These are phyloP conservation scores for Aspergillus bombycis DNA, from an alignment of 2,329 filamentous ascomycete species.

Conservation along the genomic window DNA sequence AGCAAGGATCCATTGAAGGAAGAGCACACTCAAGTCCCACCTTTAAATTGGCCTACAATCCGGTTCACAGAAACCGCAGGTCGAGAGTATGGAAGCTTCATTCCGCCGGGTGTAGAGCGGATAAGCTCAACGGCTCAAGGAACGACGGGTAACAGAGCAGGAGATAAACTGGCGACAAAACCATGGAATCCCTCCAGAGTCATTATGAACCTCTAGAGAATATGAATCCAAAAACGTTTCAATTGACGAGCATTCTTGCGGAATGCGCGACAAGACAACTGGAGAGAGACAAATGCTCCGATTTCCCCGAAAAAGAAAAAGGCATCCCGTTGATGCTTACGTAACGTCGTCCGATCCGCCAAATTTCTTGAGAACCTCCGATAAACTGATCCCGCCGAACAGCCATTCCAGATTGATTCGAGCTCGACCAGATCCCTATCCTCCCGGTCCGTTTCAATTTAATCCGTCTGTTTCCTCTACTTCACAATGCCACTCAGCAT, in stretches of 20 bases:
- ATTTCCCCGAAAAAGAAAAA: conserved; percentile 3
- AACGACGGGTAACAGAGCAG: conserved; percentile 12
- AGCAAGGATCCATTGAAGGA: not conserved
- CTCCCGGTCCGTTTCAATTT: not conserved
- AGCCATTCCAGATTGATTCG: conserved; percentile 14
- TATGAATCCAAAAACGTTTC: not conserved
- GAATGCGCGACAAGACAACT: not conserved
- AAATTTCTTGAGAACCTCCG: conserved; percentile 31
- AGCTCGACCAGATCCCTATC: conserved; percentile 7
- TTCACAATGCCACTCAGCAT: conserved; percentile 39
- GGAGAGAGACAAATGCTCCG: not conserved
- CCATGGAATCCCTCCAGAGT: conserved; percentile 15
- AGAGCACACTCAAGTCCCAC: conserved; percentile 3
- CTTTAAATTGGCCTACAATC: conserved; percentile 8
- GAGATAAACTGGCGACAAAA: conserved; percentile 8
- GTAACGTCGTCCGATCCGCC: conserved; percentile 30
- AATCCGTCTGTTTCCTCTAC: not conserved
- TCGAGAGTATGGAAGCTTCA: conserved; percentile 34
- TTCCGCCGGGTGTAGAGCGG: conserved; percentile 25
- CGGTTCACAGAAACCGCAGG: conserved; percentile 25
- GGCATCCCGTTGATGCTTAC: conserved; percentile 29
- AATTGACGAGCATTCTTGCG: not conserved
- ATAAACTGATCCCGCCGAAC: conserved; percentile 20
- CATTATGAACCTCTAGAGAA: conserved; percentile 24
- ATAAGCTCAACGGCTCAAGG: conserved; percentile 18